Evolutionary conservation across 805 yeast genomes (phyloP).

Genomic region (Wickerhamomyces silvicola): DNA sequence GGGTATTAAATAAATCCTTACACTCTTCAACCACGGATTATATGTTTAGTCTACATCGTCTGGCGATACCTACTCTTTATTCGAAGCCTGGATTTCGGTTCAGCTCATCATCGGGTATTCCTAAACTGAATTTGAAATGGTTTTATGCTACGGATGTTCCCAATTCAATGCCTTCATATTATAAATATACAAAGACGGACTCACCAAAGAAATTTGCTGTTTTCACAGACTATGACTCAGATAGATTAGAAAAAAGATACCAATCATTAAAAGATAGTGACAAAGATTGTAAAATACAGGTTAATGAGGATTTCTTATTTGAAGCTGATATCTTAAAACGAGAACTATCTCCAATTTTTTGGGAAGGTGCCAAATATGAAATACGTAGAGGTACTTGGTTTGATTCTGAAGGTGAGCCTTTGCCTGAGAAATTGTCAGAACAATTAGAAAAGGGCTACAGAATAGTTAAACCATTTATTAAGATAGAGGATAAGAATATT

Average conservation of each 20-base stretch:
- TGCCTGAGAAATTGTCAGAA: slow-evolving; percentile 41
- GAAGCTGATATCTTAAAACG: slow-evolving; percentile 56
- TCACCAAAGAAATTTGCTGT: slow-evolving; percentile 58
- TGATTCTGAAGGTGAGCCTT: slow-evolving; percentile 47
- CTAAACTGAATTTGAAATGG: slow-evolving; percentile 42
- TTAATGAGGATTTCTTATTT: slow-evolving; percentile 76
- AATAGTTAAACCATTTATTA: slow-evolving; percentile 30
- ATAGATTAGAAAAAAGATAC: slow-evolving; percentile 43
- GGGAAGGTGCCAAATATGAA: slow-evolving; percentile 85
- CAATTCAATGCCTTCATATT: slow-evolving; percentile 55
- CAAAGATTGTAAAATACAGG: slow-evolving; percentile 36
- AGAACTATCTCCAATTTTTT: slow-evolving; percentile 63
- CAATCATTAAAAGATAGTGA: slow-evolving; percentile 3
- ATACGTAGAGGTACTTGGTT: slow-evolving; percentile 88
- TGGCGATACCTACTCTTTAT: too few relatives aligned
- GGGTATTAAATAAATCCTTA: too few relatives aligned
- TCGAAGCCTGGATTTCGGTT: too few relatives aligned
- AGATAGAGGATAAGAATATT: slow-evolving; percentile 6
- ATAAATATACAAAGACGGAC: slow-evolving; percentile 41
- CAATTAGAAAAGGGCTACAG: slow-evolving; percentile 55
- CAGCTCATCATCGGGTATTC: slow-evolving; percentile 1
- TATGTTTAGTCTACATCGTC: too few relatives aligned
- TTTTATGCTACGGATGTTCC: slow-evolving; percentile 82
- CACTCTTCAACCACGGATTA: too few relatives aligned
- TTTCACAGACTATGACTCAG: slow-evolving; percentile 59